These are phyloP conservation scores for Hymenoscyphus repandus DNA, from an alignment of 2,329 filamentous ascomycete species.

Conservation along the genomic window DNA sequence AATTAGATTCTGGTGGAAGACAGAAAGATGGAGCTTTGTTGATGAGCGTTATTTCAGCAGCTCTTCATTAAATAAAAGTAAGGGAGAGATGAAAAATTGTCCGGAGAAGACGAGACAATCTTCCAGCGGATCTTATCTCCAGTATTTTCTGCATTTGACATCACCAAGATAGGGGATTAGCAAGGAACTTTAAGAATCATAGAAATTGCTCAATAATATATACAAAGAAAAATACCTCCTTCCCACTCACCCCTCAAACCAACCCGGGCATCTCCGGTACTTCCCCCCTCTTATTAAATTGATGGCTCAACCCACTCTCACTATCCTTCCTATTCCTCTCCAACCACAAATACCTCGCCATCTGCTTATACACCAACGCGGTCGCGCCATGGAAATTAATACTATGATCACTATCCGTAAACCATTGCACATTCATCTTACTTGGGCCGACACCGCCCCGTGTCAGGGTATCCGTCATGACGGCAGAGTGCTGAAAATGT, in stretches of 20 bases:
- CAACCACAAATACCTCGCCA: conserved; percentile 54
- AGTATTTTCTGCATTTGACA: too few relatives aligned
- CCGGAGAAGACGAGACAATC: too few relatives aligned
- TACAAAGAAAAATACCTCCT: too few relatives aligned
- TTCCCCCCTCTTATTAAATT: conserved; percentile 12
- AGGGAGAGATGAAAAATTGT: too few relatives aligned
- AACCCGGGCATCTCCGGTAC: not conserved
- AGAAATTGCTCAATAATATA: too few relatives aligned
- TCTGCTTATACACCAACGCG: conserved; percentile 55
- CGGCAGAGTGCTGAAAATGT: conserved; percentile 63
- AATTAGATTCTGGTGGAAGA: too few relatives aligned
- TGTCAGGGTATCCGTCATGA: conserved; percentile 56
- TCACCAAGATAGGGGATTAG: too few relatives aligned
- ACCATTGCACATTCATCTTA: conserved; percentile 59
- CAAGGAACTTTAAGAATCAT: too few relatives aligned
- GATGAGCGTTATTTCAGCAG: too few relatives aligned
- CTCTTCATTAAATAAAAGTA: too few relatives aligned
- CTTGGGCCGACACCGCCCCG: conserved; percentile 51
- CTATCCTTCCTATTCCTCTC: conserved; percentile 47
- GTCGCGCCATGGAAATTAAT: conserved; percentile 53
- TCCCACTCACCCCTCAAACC: not conserved
- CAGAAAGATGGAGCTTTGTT: too few relatives aligned
- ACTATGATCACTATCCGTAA: conserved; percentile 59
- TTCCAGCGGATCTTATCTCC: too few relatives aligned
- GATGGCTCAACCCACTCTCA: conserved; percentile 24